Base-by-base conservation (phyloP, 495 filamentous ascomycete species). In the Thozetella sp. region DNA sequence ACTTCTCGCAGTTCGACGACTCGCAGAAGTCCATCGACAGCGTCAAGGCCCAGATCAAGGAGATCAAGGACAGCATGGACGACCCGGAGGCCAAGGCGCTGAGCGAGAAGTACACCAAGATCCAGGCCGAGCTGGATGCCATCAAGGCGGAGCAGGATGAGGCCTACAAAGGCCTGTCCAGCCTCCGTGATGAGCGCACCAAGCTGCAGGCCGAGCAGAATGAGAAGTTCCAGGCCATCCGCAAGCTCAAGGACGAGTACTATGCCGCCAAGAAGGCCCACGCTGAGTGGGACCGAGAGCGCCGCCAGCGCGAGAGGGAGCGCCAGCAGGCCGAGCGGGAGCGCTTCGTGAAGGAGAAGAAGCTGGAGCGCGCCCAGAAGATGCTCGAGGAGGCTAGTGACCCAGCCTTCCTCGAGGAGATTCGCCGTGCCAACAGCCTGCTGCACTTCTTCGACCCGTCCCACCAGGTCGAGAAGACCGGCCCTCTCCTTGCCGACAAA, bases 71-170 rank as follows among this genome's bases (percentile, higher is more conserved):
- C 71, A 83, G 80, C 55, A 80, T 97, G 67, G 93, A 96, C 61
- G 91, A 97, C 74, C 92, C 96, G n/a, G 94, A 97, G 72, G 83
- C 90, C 55, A 93, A 92, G 79, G 90, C 90, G 1, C 78, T 97
- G 26, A 90, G 85, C 69, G 92, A 98, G 54, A 84, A 87, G 68
- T 98, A 93, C 76, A 85, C 85, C 61, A 87, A 83, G 65, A 82
- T 96, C 64, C 87, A 92, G 76, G 86, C 86, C 66, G 92, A 99
- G 79, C 81, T 98, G 52, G 92, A 97, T 66, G 75, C 72, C 51
- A 88, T 99, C 77, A 96, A 93, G 79, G 90, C 88, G 23, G 90
- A 97, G 77, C 91, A 97, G 72, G 92, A 98, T 67, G 83, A 87
- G 57, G 91, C 86, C 1, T 93, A 86, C 84, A 93, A 94, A 80